Conservation (phyloP, 495 filamentous ascomycete genomes). For the Cenococcum geophilum region DNA sequence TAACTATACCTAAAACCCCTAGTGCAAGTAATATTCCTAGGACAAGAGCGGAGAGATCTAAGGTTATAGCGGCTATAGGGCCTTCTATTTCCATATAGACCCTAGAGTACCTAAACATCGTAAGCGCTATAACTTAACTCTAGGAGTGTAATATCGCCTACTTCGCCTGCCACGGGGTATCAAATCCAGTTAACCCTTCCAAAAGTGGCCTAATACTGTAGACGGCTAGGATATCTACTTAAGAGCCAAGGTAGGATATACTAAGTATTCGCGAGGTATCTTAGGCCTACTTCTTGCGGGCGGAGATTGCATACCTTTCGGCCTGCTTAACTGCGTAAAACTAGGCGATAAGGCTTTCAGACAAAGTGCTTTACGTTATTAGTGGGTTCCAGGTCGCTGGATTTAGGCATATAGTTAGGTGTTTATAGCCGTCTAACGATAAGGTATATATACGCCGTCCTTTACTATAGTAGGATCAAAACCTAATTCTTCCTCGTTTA, state of each 20-base stretch:
- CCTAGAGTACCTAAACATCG: slow-evolving; percentile 6
- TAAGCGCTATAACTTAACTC: background rate
- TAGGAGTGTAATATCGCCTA: background rate
- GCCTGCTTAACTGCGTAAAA: background rate
- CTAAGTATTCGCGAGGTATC: background rate
- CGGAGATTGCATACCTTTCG: background rate
- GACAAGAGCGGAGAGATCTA: no score
- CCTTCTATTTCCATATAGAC: slow-evolving; percentile 3
- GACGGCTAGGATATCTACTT: background rate
- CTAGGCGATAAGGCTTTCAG: background rate
- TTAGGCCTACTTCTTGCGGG: background rate
- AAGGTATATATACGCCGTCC: background rate
- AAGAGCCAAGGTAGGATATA: no score
- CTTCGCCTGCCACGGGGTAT: background rate
- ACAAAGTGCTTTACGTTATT: background rate
- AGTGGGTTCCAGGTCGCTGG: background rate
- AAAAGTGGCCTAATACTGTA: background rate
- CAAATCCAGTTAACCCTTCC: background rate
- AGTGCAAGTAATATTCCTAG: no score
- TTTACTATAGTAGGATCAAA: slow-evolving; percentile 3
- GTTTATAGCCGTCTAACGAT: background rate
- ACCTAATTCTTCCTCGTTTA: background rate
- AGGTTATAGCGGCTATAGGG: no score
- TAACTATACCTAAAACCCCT: no score
- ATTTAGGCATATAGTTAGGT: background rate